These are phyloP conservation scores for Prototheca wickerhamii DNA, from an alignment of 163 green algal genomes.

Conservation along the genomic window DNA sequence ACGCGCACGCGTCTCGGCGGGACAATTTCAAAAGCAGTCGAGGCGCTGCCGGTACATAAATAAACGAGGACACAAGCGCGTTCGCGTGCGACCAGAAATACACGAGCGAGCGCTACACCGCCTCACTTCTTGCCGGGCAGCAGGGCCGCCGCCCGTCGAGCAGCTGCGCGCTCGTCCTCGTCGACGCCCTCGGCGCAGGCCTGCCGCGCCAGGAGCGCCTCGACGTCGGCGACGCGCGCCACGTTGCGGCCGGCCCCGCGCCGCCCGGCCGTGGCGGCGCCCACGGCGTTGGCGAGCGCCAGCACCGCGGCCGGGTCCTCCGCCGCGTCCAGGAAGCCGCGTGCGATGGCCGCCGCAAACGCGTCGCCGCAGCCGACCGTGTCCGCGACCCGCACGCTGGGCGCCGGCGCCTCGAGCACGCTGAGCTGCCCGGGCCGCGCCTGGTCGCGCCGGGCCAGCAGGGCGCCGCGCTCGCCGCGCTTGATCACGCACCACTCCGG, in stretches of 20 bases:
- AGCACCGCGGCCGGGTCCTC: constrained; percentile 34
- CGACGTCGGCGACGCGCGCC: constrained; percentile 45
- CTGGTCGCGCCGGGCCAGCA: constrained; percentile 40
- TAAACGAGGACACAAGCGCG: background rate
- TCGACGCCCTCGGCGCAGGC: background rate
- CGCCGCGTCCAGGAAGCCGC: constrained; percentile 60
- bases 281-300: constrained; percentile 53
- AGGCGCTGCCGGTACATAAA: background rate
- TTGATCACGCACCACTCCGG: constrained; percentile 88
- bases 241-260: constrained; percentile 84
- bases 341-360: constrained; percentile 81
- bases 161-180: constrained; percentile 4
- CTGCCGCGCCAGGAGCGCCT: constrained; percentile 19
- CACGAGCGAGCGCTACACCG: too few species aligned
- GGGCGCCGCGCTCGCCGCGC: constrained; percentile 63
- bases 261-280: constrained; percentile 83
- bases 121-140: background rate
- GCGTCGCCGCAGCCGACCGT: constrained; percentile 96
- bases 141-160: too few species aligned
- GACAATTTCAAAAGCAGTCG: too few species aligned
- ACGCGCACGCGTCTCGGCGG: too few species aligned
- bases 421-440: constrained; percentile 5
- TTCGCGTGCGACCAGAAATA: background rate
- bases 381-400: constrained; percentile 72
- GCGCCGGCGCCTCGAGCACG: constrained; percentile 3